phyloP scores from a whole-genome alignment of 176 grass and related monocot genomes.

The Triticum monococcum region DNA sequence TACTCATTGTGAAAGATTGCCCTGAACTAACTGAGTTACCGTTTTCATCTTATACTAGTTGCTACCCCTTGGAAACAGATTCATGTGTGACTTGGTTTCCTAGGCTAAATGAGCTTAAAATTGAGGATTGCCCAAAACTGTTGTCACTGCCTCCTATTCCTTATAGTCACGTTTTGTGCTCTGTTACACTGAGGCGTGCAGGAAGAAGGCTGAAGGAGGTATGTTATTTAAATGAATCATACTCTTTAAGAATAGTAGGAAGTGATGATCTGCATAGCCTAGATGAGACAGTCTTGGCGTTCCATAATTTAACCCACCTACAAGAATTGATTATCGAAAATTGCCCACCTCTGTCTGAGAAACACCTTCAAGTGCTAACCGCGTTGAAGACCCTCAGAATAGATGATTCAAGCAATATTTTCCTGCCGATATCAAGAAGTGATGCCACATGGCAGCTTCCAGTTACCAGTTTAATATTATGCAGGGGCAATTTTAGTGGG shows the following conservation, averaged over 20 bases:
- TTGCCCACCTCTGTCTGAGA: background rate
- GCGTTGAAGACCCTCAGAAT: background rate
- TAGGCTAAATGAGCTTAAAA: too few relatives aligned
- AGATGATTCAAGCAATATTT: accelerated
- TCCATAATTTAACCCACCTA: background rate
- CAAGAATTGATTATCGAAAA: accelerated
- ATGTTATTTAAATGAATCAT: too few relatives aligned
- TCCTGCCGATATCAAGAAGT: background rate
- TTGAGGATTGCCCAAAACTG: too few relatives aligned
- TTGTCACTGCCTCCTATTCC: too few relatives aligned
- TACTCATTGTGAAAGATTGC: too few relatives aligned
- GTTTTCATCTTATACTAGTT: too few relatives aligned
- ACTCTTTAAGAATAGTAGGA: background rate
- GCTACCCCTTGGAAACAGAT: too few relatives aligned
- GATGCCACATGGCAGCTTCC: background rate
- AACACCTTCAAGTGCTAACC: background rate
- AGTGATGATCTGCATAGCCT: background rate
- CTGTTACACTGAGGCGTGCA: too few relatives aligned
- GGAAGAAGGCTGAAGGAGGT: too few relatives aligned
- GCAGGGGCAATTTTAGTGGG: background rate
- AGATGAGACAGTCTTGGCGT: background rate
- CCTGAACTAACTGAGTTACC: too few relatives aligned
- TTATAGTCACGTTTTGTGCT: too few relatives aligned
- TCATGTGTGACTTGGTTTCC: too few relatives aligned
- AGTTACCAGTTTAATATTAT: accelerated